Evolutionary conservation across 2,329 filamentous ascomycete species (phyloP), one percentile per base, ranked within the genome.

Genomic region (Pseudogymnoascus sp.): DNA sequence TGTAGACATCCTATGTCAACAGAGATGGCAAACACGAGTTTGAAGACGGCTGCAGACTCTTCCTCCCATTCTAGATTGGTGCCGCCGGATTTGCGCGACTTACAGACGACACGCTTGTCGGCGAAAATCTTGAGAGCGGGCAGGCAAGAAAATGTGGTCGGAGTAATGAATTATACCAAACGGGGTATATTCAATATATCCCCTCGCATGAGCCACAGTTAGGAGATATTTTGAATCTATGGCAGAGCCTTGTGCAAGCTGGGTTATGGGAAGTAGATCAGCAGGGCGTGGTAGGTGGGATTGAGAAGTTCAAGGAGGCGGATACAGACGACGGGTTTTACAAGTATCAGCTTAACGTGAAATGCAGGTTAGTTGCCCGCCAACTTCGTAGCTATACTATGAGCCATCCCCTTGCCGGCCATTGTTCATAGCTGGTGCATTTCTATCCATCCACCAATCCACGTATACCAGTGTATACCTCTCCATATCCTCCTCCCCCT

Each of bases 281-380:
- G 14, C 63, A 72, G 14, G 71, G 72, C 4, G 69, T 72, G 5
- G 16, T 61, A n/a, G 69, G 69, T 49, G 71, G 70, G 14, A 71
- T 73, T 67, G 67, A 71, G 7, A 72, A 71, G 46, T 73, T 71
- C 34, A 66, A 64, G 42, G 71, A 72, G 42, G 71, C 71, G 7
- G 70, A 73, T 65, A 72, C 68, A 7, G 43, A 28, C 14, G 43
- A 49, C 7, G 14, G 23, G 23, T 28, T 14, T 8, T n/a, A 49
- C 14, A 59, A 2, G 56, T 59, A 59, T 37, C 56, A 37, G 25
- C 56, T 59, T 59, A 11, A 18, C 8, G n/a, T 59, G 16, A 21
- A 37, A 36, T 59, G 56, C 37, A 38, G 28, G 7, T 59, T 59
- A 36, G 16, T 23, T 59, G 23, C 31, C 40, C 2, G 18, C 11